phyloP scores from a whole-genome alignment of 1,284 basidiomycete species.

The Microbotryum silenes-acaulis region DNA sequence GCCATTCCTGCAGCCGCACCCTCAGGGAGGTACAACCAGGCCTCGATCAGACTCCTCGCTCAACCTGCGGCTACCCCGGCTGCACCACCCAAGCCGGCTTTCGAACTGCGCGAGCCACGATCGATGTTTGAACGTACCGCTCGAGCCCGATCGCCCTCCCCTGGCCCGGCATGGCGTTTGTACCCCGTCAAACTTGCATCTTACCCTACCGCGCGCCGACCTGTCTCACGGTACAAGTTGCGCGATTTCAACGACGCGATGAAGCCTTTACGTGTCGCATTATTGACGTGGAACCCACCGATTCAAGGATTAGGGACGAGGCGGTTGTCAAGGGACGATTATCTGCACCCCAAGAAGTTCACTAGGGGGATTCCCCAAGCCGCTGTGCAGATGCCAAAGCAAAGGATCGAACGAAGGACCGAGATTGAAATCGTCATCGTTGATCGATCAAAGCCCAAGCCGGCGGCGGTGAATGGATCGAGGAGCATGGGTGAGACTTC shows the following conservation, averaged over 20 bases:
- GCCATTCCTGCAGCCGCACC: no score
- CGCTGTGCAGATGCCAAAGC: conserved; percentile 28
- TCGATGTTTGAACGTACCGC: conserved; percentile 39
- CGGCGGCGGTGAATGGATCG: no score
- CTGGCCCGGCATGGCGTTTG: conserved; percentile 49
- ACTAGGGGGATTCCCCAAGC: conserved; percentile 35
- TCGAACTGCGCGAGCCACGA: conserved; percentile 15
- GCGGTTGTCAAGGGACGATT: conserved; percentile 60
- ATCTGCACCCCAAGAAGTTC: conserved; percentile 52
- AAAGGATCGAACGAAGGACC: not conserved
- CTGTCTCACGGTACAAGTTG: conserved; percentile 6
- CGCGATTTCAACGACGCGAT: conserved; percentile 30
- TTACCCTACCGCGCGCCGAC: conserved; percentile 10
- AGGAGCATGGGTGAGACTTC: no score
- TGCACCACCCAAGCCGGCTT: conserved; percentile 4
- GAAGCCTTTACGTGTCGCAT: conserved; percentile 53
- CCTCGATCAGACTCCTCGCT: not conserved
- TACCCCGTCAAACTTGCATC: conserved; percentile 45
- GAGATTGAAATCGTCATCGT: not conserved
- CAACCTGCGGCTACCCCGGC: conserved; percentile 12
- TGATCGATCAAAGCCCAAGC: no score
- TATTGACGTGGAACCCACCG: conserved; percentile 67
- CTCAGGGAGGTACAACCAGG: no score
- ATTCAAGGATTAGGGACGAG: conserved; percentile 56
- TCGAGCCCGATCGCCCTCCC: conserved; percentile 39